Evolutionary conservation across 441 rosid genomes (phyloP), one percentile per base, ranked within the genome.

Genomic region (Euphorbia corollata): DNA sequence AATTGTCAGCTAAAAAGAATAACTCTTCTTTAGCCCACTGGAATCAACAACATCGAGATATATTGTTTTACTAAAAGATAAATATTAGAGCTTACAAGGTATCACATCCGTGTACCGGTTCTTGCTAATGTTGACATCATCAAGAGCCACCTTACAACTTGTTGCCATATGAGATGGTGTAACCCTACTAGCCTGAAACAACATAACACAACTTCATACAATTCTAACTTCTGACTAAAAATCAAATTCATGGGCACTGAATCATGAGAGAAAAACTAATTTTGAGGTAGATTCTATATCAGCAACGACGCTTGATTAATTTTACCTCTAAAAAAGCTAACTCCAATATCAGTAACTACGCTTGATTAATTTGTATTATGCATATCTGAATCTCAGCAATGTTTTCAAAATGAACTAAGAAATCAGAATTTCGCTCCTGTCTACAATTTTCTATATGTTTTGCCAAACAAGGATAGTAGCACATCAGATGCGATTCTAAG

Each of bases 91-190:
- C 62, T 69, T 76, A 91, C 98, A 90, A 69, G 98, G 97, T 19
- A 92, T 43, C 30, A 90, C 85, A 68, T 90, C 87, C 39, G 59
- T 41, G 65, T 92, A 90, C 65, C 96, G 83, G 68, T 90, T 92
- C 53, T 92, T 92, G 77, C 79, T 79, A 53, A 45, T 22, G 81
- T 92, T 90, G 73, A 69, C 86, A 58, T 54, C 58, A 56, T 81
- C 77, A 67, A 80, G 79, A 47, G 85, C 97, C 61, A 86, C 88
- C n/a, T 78, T 77, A 77, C 87, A 81, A 76, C 78, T 77, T 67
- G 41, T 70, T 15, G n/a, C 27, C 85, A 84, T 75, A 77, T 83
- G 85, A 19, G 88, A 78, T 1, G 85, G 51, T 39, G 78, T 51
- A 27, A 88, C 15, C 81, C 87, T 75, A 63, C 71, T 77, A 27